Conservation (phyloP, 2,329 filamentous ascomycete genomes). For the Neonectria punicea region DNA sequence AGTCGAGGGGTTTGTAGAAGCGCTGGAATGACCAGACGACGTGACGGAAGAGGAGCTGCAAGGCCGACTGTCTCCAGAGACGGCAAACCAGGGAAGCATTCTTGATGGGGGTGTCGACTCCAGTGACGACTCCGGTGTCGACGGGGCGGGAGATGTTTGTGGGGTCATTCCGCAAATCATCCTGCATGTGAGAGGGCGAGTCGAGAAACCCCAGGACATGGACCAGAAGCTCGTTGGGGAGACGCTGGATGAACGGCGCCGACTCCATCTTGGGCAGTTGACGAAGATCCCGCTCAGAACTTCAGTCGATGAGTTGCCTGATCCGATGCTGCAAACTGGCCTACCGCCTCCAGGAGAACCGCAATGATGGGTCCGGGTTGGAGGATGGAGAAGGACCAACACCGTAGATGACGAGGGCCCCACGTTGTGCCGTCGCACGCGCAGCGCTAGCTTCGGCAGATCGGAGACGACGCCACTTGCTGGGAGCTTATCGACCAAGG, state of each 20-base stretch:
- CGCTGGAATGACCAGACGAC: constrained; percentile 54
- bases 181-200: constrained; percentile 58
- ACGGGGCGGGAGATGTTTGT: constrained; percentile 51
- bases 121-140: constrained; percentile 3
- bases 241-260: constrained; percentile 42
- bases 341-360: constrained; percentile 14
- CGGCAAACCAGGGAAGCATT: constrained; percentile 63
- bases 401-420: constrained; percentile 21
- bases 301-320: constrained; percentile 9
- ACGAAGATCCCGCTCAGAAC: background rate
- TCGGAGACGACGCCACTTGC: constrained; percentile 22
- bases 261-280: background rate
- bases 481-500: constrained; percentile 17
- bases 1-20: constrained; percentile 39
- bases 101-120: constrained; percentile 60
- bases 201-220: constrained; percentile 68
- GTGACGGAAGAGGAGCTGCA: constrained; percentile 69
- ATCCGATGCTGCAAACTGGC: background rate
- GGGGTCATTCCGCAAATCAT: constrained; percentile 58
- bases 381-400: constrained; percentile 19
- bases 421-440: constrained; percentile 22
- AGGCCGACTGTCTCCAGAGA: constrained; percentile 61
- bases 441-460: constrained; percentile 22
- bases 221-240: constrained; percentile 71
- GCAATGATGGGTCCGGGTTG: constrained; percentile 17